Percentiles rank a stretch among this genome's conserved stretches.
These are phyloP conservation scores for Fusarium heterosporum DNA, from an alignment of 2,329 filamentous ascomycete genomes.

Conservation along the genomic window DNA sequence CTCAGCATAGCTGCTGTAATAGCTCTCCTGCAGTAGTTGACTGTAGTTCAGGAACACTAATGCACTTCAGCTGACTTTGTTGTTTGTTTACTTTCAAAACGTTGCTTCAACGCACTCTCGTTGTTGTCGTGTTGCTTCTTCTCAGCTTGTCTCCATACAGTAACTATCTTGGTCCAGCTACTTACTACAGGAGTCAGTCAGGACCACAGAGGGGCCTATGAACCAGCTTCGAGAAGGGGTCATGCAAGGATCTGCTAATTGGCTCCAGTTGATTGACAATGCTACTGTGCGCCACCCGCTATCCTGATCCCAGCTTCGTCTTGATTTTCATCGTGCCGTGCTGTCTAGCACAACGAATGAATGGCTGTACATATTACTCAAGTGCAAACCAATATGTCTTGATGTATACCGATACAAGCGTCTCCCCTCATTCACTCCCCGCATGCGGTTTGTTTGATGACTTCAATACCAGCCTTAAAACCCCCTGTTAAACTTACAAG, in stretches of 20 bases:
- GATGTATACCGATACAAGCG: conserved; percentile 7
- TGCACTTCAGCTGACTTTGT: neutral
- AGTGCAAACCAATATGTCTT: conserved; percentile 7
- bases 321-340: neutral
- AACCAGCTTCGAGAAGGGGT: conserved; percentile 29
- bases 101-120: neutral
- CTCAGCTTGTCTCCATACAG: conserved; percentile 7
- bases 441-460: conserved; percentile 17
- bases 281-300: conserved; percentile 26
- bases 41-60: neutral
- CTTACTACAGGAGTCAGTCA: conserved; percentile 19
- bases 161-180: conserved; percentile 2
- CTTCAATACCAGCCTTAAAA: conserved; percentile 2
- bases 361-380: conserved; percentile 8
- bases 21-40: neutral
- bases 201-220: conserved; percentile 30
- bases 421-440: conserved; percentile 4
- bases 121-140: conserved; percentile 12
- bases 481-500: neutral
- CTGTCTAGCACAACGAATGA: neutral
- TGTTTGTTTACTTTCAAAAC: conserved; percentile 16
- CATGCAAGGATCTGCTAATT: conserved; percentile 28
- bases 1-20: conserved; percentile 5
- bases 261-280: conserved; percentile 30
- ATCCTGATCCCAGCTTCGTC: conserved; percentile 25